Conservation (phyloP, 495 filamentous ascomycete genomes). For the Pseudotulostoma volvatum region DNA sequence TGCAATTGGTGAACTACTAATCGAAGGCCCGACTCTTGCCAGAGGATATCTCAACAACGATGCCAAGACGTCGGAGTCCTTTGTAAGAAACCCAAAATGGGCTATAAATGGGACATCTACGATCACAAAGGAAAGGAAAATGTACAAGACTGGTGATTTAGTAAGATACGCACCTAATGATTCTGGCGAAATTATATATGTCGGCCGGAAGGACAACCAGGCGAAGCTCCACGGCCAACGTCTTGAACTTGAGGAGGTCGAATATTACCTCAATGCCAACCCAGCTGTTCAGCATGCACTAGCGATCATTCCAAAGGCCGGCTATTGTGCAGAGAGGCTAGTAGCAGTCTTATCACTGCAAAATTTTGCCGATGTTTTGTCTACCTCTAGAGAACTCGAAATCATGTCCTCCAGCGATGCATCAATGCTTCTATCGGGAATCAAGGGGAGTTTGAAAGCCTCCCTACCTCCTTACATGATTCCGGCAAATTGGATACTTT, state of each 20-base stretch:
- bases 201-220: conserved; percentile 38
- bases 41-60: conserved; percentile 31
- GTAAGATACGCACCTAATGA: conserved; percentile 27
- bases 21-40: conserved; percentile 36
- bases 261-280: conserved; percentile 18
- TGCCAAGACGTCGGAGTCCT: conserved; percentile 25
- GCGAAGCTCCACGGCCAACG: conserved; percentile 32
- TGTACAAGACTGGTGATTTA: conserved; percentile 47
- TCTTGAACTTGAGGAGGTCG: conserved; percentile 27
- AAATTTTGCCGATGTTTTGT: conserved; percentile 10
- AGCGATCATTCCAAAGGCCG: conserved; percentile 26
- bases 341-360: conserved; percentile 22
- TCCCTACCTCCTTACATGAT: conserved; percentile 31
- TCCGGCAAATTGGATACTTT: conserved; percentile 20
- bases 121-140: not conserved
- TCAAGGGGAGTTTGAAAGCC: conserved; percentile 18
- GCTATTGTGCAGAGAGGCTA: conserved; percentile 23
- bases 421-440: conserved; percentile 10
- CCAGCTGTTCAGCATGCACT: conserved; percentile 23
- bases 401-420: conserved; percentile 12
- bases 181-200: conserved; percentile 31
- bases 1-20: conserved; percentile 34
- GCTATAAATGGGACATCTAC: conserved; percentile 6
- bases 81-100: conserved; percentile 33
- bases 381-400: conserved; percentile 12